phyloP scores from a whole-genome alignment of 306 rosid genomes.

The Coriaria nepalensis region DNA sequence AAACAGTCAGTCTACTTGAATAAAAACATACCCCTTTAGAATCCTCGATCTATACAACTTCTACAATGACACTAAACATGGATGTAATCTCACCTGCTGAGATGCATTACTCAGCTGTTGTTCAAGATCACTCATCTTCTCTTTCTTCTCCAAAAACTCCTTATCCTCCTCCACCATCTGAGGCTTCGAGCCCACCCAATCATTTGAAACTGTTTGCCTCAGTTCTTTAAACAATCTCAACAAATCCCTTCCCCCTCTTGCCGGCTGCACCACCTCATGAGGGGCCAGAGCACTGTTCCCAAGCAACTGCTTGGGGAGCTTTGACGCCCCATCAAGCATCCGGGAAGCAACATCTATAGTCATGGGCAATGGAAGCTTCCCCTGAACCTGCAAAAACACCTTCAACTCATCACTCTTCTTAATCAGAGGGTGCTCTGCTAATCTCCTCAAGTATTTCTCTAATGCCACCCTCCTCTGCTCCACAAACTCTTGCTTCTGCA shows the following conservation, averaged over 20 bases:
- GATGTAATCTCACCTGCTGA: constrained; percentile 41
- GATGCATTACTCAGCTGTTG: constrained; percentile 58
- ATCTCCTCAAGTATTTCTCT: constrained; percentile 71
- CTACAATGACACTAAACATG: neutral
- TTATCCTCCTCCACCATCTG: constrained; percentile 75
- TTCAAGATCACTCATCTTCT: constrained; percentile 60
- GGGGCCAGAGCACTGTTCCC: constrained; percentile 44
- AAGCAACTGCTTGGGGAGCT: constrained; percentile 63
- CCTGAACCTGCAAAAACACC: constrained; percentile 59
- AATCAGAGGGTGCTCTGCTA: constrained; percentile 70
- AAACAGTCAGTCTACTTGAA: neutral
- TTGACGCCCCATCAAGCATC: constrained; percentile 90
- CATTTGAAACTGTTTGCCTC: constrained; percentile 74
- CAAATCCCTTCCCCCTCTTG: constrained; percentile 82
- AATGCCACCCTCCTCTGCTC: constrained; percentile 82
- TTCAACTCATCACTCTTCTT: constrained; percentile 68
- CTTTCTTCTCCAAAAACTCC: constrained; percentile 73
- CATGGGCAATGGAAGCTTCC: constrained; percentile 44
- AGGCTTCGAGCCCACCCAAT: constrained; percentile 75
- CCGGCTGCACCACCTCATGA: constrained; percentile 74
- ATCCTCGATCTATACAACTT: neutral
- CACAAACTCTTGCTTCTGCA: constrained; percentile 90
- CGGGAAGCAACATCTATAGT: constrained; percentile 66
- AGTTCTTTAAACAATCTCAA: constrained; percentile 79
- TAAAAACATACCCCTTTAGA: too few species aligned